Evolutionary conservation across 495 filamentous ascomycete genomes (phyloP).

Genomic region (Aspergillus diversus): DNA sequence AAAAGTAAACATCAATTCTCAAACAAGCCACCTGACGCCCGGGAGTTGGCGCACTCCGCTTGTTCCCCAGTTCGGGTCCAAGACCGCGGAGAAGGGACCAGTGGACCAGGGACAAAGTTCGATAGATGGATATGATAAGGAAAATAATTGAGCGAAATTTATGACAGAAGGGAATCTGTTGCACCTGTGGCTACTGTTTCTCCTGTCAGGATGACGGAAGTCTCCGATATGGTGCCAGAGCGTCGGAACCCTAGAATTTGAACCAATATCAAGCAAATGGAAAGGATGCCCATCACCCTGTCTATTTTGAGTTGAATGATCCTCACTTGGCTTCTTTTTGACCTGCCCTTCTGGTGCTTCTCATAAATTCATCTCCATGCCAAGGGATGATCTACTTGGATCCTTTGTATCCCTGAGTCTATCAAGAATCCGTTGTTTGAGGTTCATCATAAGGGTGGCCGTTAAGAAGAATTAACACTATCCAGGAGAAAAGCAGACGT

Average conservation of each 20-base stretch:
- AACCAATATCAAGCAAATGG: neutral
- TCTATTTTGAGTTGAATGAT: slow-evolving; percentile 13
- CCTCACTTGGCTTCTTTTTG: slow-evolving; percentile 12
- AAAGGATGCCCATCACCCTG: neutral
- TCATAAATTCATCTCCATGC: slow-evolving; percentile 4
- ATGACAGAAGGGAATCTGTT: slow-evolving; percentile 16
- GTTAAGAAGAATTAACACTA: too few relatives aligned
- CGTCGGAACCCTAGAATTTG: slow-evolving; percentile 4
- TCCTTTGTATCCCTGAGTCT: neutral
- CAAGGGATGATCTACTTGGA: slow-evolving; percentile 15
- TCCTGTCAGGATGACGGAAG: slow-evolving; percentile 12
- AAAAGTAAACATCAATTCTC: slow-evolving; percentile 23
- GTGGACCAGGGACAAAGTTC: slow-evolving; percentile 12
- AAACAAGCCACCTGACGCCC: slow-evolving; percentile 24
- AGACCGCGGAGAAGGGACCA: slow-evolving; percentile 22
- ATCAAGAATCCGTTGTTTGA: neutral
- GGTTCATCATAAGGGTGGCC: neutral
- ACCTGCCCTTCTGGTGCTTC: neutral
- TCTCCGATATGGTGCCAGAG: slow-evolving; percentile 18
- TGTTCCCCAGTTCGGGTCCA: slow-evolving; percentile 19
- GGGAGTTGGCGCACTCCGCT: slow-evolving; percentile 20
- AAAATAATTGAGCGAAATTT: slow-evolving; percentile 14
- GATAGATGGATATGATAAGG: slow-evolving; percentile 8
- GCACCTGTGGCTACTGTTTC: neutral
- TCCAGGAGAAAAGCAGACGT: neutral